phyloP scores from a whole-genome alignment of 1,284 basidiomycete species.

The Moniliella sp. region DNA sequence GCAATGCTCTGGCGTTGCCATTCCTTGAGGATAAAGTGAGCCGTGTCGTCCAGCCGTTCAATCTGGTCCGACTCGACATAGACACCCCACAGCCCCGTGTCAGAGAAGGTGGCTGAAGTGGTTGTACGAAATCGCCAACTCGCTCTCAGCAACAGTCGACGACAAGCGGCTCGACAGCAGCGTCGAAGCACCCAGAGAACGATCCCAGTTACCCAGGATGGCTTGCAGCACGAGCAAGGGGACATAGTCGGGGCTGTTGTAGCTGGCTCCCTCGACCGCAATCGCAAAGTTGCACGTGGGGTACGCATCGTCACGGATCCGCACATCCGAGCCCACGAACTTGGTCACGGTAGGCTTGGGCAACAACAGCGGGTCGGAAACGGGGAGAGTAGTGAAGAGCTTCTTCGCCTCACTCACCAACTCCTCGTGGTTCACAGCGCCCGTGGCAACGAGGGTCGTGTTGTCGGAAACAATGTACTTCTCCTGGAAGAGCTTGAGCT shows the following conservation, averaged over 20 bases:
- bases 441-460: constrained; percentile 92
- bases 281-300: constrained; percentile 78
- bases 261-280: constrained; percentile 90
- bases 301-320: constrained; percentile 75
- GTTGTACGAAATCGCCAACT: constrained; percentile 99
- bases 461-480: constrained; percentile 96
- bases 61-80: constrained; percentile 74
- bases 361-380: constrained; percentile 68
- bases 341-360: constrained; percentile 40
- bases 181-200: constrained; percentile 71
- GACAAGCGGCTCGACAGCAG: constrained; percentile 75
- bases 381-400: constrained; percentile 72
- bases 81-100: constrained; percentile 94
- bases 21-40: constrained; percentile 83
- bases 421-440: constrained; percentile 74
- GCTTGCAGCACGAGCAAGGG: constrained; percentile 96
- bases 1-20: constrained; percentile 86
- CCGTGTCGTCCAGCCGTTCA: constrained; percentile 67
- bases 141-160: constrained; percentile 67
- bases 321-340: constrained; percentile 86
- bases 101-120: constrained; percentile 95
- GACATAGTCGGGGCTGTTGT: constrained; percentile 96
- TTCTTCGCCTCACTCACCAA: constrained; percentile 85
- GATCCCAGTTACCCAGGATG: constrained; percentile 99
- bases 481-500: constrained; percentile 76